Evolutionary conservation across 371 early-diverging fungal species (phyloP), one percentile per base, ranked within the genome.

Genomic region (Mucor irregularis): DNA sequence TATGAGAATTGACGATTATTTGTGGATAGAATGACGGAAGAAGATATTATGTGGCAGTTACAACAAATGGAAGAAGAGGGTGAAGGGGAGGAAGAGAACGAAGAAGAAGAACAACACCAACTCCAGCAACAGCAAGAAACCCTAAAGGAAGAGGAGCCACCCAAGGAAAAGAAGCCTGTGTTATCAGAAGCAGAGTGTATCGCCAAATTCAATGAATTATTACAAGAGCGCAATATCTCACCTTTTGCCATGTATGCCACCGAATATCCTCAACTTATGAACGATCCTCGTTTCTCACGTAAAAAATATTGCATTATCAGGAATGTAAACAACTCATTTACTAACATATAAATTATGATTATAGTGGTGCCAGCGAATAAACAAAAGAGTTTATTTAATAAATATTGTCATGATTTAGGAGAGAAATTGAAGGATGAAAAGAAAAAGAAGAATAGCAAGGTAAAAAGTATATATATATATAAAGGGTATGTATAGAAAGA

Each of bases 231-330:
- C 19, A 77, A 87, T 17, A 83, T 89, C 25, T 80, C 81, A 5
- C 92, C 90, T 14, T 92, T 86, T 58, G 78, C 87, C 17, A 84
- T 87, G 1, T 90, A 88, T 84, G 85, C 87, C 28, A 78, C 64
- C 60, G 90, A 89, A 44, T 64, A 83, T 5, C 80, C 83, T 2
- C 77, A 81, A 55, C 56, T 90, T 26, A 74, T 79, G 49, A 46
- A 68, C 25, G 90, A 90, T 62, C 47, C 56, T 14, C 66, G 89
- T 42, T 89, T 78, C 59, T 49, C 65, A 47, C 43, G 84, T 81
- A 69, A 54, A n/a, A n/a, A n/a, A n/a, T n/a, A n/a, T n/a, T n/a
- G n/a, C n/a, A n/a, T n/a, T n/a, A n/a, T n/a, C n/a, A n/a, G n/a
- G n/a, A n/a, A n/a, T n/a, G n/a, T n/a, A n/a, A n/a, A n/a, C n/a